These are phyloP conservation scores for Yamadazyma sp. DNA, from an alignment of 805 yeast genomes.

Conservation along the genomic window DNA sequence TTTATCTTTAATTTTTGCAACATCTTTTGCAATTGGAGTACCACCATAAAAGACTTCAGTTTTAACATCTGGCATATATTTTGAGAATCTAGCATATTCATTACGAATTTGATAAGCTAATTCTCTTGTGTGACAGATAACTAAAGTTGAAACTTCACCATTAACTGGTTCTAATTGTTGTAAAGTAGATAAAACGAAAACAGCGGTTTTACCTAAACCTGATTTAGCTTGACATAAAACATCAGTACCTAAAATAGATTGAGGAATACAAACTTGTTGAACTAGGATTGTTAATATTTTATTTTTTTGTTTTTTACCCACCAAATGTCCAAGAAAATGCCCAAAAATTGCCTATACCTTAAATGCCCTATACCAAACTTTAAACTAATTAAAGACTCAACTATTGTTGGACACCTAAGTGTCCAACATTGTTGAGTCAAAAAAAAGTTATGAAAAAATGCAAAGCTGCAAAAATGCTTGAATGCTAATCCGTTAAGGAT, in stretches of 20 bases:
- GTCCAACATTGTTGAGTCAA: too few relatives aligned
- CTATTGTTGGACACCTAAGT: too few relatives aligned
- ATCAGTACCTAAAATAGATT: conserved; percentile 95
- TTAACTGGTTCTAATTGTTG: conserved; percentile 97
- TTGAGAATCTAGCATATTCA: conserved; percentile 95
- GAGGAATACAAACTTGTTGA: conserved; percentile 98
- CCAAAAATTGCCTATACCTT: too few relatives aligned
- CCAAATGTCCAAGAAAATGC: too few relatives aligned
- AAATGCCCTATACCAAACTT: too few relatives aligned
- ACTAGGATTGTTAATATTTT: conserved; percentile 44
- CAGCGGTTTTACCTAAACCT: conserved; percentile 99
- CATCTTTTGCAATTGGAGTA: conserved; percentile 78
- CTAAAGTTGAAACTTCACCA: conserved; percentile 93
- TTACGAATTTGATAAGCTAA: conserved; percentile 97
- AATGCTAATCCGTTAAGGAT: too few relatives aligned
- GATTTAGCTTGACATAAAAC: conserved; percentile 99
- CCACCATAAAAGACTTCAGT: conserved; percentile 98
- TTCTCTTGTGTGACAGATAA: conserved; percentile 97
- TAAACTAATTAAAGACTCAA: too few relatives aligned
- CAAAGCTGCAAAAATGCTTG: too few relatives aligned
- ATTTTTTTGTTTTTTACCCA: too few relatives aligned
- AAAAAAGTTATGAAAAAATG: too few relatives aligned
- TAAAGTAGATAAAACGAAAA: conserved; percentile 89
- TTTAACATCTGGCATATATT: conserved; percentile 96
- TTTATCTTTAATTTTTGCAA: conserved; percentile 83